A percentile compares a stretch with the other conserved stretches of the same genome.
Conservation (phyloP, 2,329 filamentous ascomycete species). For the Paecilomyces niveus region DNA sequence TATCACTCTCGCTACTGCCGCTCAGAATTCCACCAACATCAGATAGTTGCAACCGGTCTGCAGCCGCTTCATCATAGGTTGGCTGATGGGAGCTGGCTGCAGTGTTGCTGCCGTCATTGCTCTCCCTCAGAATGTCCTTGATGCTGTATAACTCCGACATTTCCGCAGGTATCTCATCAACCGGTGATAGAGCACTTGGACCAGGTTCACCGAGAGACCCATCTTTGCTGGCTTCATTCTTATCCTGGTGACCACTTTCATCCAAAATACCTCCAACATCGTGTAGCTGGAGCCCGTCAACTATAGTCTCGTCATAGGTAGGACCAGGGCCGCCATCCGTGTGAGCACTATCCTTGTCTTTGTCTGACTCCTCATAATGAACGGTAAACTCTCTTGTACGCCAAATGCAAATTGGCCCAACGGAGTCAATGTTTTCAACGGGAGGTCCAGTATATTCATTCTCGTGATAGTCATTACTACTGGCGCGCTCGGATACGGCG, state of each 20-base stretch:
- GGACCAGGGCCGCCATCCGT: not conserved
- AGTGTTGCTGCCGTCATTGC: not conserved
- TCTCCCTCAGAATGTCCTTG: not conserved
- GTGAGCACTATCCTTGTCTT: not conserved
- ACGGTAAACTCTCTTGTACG: slow-evolving; percentile 7
- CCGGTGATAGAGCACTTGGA: not conserved
- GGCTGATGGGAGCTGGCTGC: not conserved
- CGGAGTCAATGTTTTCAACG: not conserved
- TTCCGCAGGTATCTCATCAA: not conserved
- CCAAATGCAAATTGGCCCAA: slow-evolving; percentile 3
- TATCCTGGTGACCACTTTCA: not conserved
- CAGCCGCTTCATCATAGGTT: not conserved
- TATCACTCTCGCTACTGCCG: not conserved
- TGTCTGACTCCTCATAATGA: slow-evolving; percentile 4
- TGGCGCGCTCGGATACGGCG: not conserved
- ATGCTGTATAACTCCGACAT: not conserved
- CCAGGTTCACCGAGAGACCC: not conserved
- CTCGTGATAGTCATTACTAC: not conserved
- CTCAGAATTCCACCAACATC: not conserved
- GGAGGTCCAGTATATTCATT: not conserved
- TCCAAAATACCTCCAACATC: slow-evolving; percentile 4
- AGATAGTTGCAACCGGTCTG: not conserved
- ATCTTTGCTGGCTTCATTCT: not conserved
- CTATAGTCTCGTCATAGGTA: slow-evolving; percentile 3
- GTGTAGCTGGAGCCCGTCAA: slow-evolving; percentile 3